Percentiles rank a stretch among this genome's conserved stretches.
Conservation (phyloP, 2,329 filamentous ascomycete species). For the Colletotrichum tanaceti region DNA sequence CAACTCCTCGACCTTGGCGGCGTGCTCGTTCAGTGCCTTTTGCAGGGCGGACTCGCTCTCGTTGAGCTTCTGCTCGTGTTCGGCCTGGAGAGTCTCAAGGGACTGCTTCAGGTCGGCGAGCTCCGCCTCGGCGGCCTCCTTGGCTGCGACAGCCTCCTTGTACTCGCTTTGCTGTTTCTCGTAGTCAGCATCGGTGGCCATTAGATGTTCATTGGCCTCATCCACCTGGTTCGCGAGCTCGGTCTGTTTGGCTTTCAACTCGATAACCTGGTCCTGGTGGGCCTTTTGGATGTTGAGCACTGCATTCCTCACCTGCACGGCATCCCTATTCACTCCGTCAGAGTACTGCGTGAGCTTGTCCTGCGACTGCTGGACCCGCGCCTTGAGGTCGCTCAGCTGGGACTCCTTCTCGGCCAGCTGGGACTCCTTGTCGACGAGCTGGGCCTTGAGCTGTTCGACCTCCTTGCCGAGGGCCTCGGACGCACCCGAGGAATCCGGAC, state of each 20-base stretch:
- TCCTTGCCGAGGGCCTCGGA: slow-evolving; percentile 63
- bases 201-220: slow-evolving; percentile 63
- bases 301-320: slow-evolving; percentile 50
- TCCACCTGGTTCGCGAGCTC: slow-evolving; percentile 60
- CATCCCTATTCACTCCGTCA: slow-evolving; percentile 60
- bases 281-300: slow-evolving; percentile 37
- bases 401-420: slow-evolving; percentile 69
- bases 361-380: slow-evolving; percentile 66
- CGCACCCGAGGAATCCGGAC: slow-evolving; percentile 52
- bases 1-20: slow-evolving; percentile 62
- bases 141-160: slow-evolving; percentile 59
- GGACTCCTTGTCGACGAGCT: slow-evolving; percentile 67
- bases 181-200: slow-evolving; percentile 62
- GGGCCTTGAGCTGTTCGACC: slow-evolving; percentile 69
- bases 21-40: slow-evolving; percentile 60
- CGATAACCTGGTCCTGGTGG: slow-evolving; percentile 60
- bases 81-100: slow-evolving; percentile 59
- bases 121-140: slow-evolving; percentile 61
- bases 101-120: slow-evolving; percentile 62
- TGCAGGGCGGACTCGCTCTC: slow-evolving; percentile 52
- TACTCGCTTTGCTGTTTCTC: slow-evolving; percentile 62
- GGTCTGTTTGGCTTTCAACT: slow-evolving; percentile 62
- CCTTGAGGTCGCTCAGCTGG: slow-evolving; percentile 67
- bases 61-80: slow-evolving; percentile 53
- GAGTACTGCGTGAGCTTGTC: slow-evolving; percentile 66